Percentiles rank a stretch among this genome's conserved stretches.
These are phyloP conservation scores for Aspergillus japonicus DNA, from an alignment of 2,329 filamentous ascomycete genomes.

Conservation along the genomic window DNA sequence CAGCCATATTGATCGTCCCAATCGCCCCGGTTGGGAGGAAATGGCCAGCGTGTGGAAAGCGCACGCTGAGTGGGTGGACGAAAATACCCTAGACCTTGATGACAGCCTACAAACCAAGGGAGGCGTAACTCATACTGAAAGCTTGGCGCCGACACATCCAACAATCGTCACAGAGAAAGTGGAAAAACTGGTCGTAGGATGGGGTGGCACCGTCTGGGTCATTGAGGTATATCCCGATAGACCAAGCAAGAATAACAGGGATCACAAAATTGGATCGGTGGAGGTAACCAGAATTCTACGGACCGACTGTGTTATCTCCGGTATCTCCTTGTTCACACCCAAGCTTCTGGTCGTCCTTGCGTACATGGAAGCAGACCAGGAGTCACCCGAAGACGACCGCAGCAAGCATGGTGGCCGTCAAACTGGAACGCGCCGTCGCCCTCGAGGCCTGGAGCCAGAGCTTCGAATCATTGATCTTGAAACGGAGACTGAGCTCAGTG, in stretches of 20 bases:
- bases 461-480: constrained; percentile 85
- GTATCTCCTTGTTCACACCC: constrained; percentile 93
- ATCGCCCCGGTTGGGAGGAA: constrained; percentile 85
- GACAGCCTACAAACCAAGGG: constrained; percentile 49
- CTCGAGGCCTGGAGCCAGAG: constrained; percentile 82
- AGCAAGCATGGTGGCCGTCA: constrained; percentile 45
- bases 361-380: constrained; percentile 73
- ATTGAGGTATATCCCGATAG: constrained; percentile 82
- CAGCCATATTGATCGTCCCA: constrained; percentile 85
- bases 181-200: constrained; percentile 87
- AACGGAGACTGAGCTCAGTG: constrained; percentile 79
- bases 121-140: constrained; percentile 38
- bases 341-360: constrained; percentile 87
- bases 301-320: constrained; percentile 97
- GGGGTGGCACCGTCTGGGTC: constrained; percentile 96
- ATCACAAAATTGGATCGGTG: constrained; percentile 72
- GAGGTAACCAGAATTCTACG: constrained; percentile 94
- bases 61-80: constrained; percentile 88
- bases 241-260: constrained; percentile 64
- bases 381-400: constrained; percentile 61
- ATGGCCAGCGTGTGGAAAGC: constrained; percentile 97
- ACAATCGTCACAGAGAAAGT: constrained; percentile 43
- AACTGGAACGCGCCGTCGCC: constrained; percentile 66
- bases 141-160: constrained; percentile 38
- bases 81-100: constrained; percentile 72